phyloP scores from a whole-genome alignment of 169 alveolate species.

The Eimeria falciformis region DNA sequence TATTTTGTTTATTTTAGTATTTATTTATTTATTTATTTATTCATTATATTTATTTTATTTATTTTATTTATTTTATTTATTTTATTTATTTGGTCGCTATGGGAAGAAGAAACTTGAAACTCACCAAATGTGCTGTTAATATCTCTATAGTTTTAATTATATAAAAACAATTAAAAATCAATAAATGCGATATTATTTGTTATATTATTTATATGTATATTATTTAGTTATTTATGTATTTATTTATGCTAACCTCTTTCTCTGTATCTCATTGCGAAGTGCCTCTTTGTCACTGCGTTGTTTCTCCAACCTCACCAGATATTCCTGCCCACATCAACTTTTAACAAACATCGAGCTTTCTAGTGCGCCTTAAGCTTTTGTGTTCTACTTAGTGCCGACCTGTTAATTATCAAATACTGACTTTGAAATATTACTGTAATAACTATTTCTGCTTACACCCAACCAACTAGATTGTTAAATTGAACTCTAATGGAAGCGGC shows the following conservation, averaged over 20 bases:
- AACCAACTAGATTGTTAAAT: no score
- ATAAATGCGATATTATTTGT: background rate
- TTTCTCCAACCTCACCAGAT: conserved; percentile 42
- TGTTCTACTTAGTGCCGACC: no score
- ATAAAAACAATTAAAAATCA: background rate
- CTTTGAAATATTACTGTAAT: no score
- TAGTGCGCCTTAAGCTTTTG: no score
- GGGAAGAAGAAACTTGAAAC: no score
- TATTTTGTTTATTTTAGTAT: background rate
- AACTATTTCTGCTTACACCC: no score
- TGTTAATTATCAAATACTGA: no score
- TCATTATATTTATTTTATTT: background rate
- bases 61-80: background rate
- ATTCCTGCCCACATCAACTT: background rate
- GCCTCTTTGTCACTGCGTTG: conserved; percentile 33
- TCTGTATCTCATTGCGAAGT: background rate
- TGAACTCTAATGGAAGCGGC: no score
- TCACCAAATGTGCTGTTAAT: no score
- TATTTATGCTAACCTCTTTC: background rate
- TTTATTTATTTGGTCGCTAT: background rate
- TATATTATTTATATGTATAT: background rate
- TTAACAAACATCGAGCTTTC: background rate
- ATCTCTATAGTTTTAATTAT: no score
- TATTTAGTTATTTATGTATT: background rate
- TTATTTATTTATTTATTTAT: background rate